These are phyloP conservation scores for Saccharomycopsis sp. DNA, from an alignment of 805 yeast species.

Conservation along the genomic window DNA sequence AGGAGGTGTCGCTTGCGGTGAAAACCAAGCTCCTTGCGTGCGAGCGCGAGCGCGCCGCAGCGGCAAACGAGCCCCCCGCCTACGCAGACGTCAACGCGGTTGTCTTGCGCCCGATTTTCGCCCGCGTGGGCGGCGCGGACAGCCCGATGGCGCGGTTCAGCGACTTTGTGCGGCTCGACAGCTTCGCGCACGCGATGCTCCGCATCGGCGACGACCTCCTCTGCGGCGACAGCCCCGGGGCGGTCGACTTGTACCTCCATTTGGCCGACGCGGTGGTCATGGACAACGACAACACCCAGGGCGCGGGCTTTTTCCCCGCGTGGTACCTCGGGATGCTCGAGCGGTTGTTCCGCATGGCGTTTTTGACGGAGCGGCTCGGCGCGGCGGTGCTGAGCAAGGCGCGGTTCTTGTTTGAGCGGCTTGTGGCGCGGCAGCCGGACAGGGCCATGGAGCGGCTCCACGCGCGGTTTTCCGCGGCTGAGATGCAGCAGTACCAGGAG, in stretches of 20 bases:
- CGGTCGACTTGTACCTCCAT: conserved; percentile 54
- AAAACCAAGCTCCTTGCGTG: conserved; percentile 20
- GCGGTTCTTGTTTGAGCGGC: background rate
- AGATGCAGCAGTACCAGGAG: background rate
- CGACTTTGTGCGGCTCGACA: conserved; percentile 22
- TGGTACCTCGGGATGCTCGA: conserved; percentile 49
- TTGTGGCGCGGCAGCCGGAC: background rate
- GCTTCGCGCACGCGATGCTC: background rate
- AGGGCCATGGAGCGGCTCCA: background rate
- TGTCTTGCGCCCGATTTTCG: conserved; percentile 11
- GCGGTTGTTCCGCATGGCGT: conserved; percentile 45
- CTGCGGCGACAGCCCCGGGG: background rate
- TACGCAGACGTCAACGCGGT: conserved; percentile 12
- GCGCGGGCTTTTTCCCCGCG: conserved; percentile 35
- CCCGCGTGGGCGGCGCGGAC: conserved; percentile 11
- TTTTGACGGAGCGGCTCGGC: conserved; percentile 43
- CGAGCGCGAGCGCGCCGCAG: background rate
- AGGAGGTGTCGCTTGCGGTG: conserved; percentile 21
- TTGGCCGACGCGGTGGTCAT: conserved; percentile 57
- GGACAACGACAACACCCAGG: conserved; percentile 42
- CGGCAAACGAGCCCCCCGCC: conserved; percentile 21
- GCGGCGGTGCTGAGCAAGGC: conserved; percentile 47
- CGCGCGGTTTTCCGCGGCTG: background rate
- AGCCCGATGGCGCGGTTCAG: conserved; percentile 20
- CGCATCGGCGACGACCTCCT: background rate